phyloP scores from a whole-genome alignment of 371 early-diverging fungal species.

The Mortierella sp. region DNA sequence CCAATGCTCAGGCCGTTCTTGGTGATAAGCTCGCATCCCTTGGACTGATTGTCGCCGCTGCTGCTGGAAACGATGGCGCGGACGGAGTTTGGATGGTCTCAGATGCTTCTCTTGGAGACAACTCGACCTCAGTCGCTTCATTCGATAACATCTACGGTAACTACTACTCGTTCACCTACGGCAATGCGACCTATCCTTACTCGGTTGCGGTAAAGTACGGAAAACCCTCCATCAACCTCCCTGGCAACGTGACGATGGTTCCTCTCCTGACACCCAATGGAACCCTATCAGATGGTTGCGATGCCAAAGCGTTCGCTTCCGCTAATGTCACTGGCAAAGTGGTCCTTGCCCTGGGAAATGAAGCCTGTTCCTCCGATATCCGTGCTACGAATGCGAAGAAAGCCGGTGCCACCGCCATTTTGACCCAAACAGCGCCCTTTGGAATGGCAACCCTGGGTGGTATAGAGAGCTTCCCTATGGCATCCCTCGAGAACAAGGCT shows the following conservation, averaged over 20 bases:
- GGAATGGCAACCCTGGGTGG: constrained; percentile 51
- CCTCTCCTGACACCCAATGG: constrained; percentile 31
- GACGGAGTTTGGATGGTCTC: constrained; percentile 71
- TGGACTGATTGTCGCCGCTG: constrained; percentile 61
- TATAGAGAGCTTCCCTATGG: constrained; percentile 28
- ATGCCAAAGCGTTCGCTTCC: constrained; percentile 24
- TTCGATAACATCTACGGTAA: constrained; percentile 66
- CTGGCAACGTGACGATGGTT: constrained; percentile 23
- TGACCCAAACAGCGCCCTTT: constrained; percentile 60
- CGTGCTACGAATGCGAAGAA: constrained; percentile 62
- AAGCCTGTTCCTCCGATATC: constrained; percentile 56
- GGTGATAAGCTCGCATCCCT: constrained; percentile 55
- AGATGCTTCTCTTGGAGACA: constrained; percentile 68
- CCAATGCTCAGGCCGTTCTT: constrained; percentile 56
- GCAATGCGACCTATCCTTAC: constrained; percentile 17
- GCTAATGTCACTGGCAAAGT: constrained; percentile 60
- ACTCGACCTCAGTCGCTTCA: constrained; percentile 76
- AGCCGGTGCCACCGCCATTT: constrained; percentile 73
- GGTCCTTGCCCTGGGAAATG: constrained; percentile 67
- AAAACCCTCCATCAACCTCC: constrained; percentile 13
- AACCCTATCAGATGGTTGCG: constrained; percentile 60
- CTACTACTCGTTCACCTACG: constrained; percentile 36
- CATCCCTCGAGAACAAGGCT: constrained; percentile 24
- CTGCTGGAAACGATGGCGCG: constrained; percentile 76
- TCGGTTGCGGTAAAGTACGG: constrained; percentile 2